phyloP scores from a whole-genome alignment of 345 rosid species.

The Gossypium rotundifolium region DNA sequence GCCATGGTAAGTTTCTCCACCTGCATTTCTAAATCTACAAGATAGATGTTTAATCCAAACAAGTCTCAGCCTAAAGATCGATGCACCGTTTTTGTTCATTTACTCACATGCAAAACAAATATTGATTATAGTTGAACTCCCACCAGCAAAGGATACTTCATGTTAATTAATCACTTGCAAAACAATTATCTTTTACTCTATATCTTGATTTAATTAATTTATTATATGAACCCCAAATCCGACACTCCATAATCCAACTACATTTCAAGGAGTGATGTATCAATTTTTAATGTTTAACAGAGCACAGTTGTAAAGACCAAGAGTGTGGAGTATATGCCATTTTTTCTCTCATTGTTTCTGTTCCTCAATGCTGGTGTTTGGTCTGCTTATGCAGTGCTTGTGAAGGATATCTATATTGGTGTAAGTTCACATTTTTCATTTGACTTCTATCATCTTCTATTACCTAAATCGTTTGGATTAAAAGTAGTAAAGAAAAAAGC shows the following conservation, averaged over 20 bases:
- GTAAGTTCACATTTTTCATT: conserved; percentile 24
- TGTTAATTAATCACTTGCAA: too few relatives aligned
- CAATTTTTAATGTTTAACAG: conserved; percentile 14
- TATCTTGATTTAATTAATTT: too few relatives aligned
- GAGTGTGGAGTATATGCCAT: conserved; percentile 41
- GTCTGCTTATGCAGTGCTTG: conserved; percentile 27
- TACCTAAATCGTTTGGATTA: too few relatives aligned
- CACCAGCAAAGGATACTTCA: too few relatives aligned
- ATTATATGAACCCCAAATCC: too few relatives aligned
- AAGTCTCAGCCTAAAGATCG: neutral
- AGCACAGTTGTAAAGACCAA: conserved; percentile 25
- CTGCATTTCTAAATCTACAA: neutral
- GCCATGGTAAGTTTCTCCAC: conserved; percentile 34
- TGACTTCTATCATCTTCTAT: neutral
- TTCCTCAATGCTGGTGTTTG: conserved; percentile 29
- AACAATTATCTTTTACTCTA: too few relatives aligned
- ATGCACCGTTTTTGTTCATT: neutral
- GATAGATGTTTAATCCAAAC: neutral
- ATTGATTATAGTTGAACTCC: too few relatives aligned
- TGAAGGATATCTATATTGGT: conserved; percentile 31
- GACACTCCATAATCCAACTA: neutral
- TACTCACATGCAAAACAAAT: too few relatives aligned
- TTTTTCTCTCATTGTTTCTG: conserved; percentile 30
- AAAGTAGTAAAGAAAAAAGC: too few relatives aligned
- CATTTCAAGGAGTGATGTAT: neutral